Evolutionary conservation across 345 rosid genomes (phyloP), one percentile per base, ranked within the genome.

Genomic region (Camelina hispida): DNA sequence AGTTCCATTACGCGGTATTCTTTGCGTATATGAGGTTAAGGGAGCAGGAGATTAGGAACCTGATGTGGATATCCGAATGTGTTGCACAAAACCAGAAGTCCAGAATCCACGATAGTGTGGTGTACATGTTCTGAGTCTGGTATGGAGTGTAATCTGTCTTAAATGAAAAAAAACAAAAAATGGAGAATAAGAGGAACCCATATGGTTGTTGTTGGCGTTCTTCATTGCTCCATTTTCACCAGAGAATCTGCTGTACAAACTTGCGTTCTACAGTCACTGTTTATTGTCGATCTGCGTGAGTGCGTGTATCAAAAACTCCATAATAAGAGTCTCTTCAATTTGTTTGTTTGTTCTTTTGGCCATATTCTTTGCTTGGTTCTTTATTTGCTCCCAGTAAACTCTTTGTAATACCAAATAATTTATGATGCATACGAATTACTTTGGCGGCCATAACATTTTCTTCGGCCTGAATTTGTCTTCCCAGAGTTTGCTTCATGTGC

Each of bases 41-140:
- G 72, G 97, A 94, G 89, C 97, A 94, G 80, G 98, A 94, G 91
- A 90, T 91, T 68, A 86, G 97, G 84, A 94, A 94, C 75, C 82
- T 94, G 82, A 94, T 90, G 97, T 94, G 97, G 96, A 87, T 94
- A 71, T 91, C 96, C 0, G 97, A 94, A 75, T 94, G 97, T 62
- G 97, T 94, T 72, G 98, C 98, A 6, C 98, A 91, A 86, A 88
- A 91, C 82, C 98, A 94, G 83, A 94, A 94, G 75, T 87, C 98
- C 0, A 88, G 96, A 79, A 96, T 94, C 75, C 97, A 94, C 59
- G 97, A 94, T 83, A 94, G 95, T 40, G 97, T 91, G 1, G 93
- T 91, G 75, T 91, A 86, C 82, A 91, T 91, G 83, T 94, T 91
- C 79, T 91, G 68, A 77, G 28, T 64, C 62, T n/a, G 71, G 65